Evolutionary conservation across 1,139 yeast species (phyloP).

Genomic region (Candida sanyaensis): DNA sequence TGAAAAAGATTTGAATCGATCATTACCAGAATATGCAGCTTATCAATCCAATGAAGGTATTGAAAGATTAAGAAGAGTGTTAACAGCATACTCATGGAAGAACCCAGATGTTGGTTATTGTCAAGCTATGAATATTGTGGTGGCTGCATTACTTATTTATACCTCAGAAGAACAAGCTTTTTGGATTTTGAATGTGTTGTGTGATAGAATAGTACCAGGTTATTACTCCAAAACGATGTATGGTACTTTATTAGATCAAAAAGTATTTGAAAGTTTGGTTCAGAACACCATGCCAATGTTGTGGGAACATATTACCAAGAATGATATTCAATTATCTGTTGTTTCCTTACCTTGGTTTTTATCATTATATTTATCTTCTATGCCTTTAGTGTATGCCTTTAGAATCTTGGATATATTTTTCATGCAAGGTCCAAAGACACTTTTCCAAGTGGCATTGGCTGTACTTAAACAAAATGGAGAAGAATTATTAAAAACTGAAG

Average conservation of each 20-base stretch:
- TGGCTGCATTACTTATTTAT: slow-evolving; percentile 88
- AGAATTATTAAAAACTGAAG: slow-evolving; percentile 73
- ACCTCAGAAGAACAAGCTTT: slow-evolving; percentile 98
- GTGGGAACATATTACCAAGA: slow-evolving; percentile 75
- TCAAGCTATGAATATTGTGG: slow-evolving; percentile 98
- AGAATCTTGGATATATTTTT: slow-evolving; percentile 90
- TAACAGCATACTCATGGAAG: slow-evolving; percentile 95
- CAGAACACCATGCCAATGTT: slow-evolving; percentile 87
- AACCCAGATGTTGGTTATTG: slow-evolving; percentile 98
- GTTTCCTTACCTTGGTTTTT: slow-evolving; percentile 97
- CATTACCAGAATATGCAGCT: slow-evolving; percentile 94
- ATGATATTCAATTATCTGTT: slow-evolving; percentile 92
- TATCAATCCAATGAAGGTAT: slow-evolving; percentile 89
- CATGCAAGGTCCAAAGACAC: slow-evolving; percentile 83
- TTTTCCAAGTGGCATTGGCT: slow-evolving; percentile 93
- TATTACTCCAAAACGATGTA: slow-evolving; percentile 98
- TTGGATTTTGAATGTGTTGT: slow-evolving; percentile 83
- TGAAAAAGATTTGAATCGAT: slow-evolving; percentile 91
- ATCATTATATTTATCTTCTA: slow-evolving; percentile 83
- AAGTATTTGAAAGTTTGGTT: slow-evolving; percentile 88
- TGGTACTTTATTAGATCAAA: slow-evolving; percentile 92
- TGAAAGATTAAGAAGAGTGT: slow-evolving; percentile 75
- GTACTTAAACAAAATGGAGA: slow-evolving; percentile 86
- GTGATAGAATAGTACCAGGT: slow-evolving; percentile 89
- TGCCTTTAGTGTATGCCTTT: slow-evolving; percentile 94